Evolutionary conservation across 441 rosid genomes (phyloP), one percentile per base, ranked within the genome.

Genomic region (Brassica hybrid): DNA sequence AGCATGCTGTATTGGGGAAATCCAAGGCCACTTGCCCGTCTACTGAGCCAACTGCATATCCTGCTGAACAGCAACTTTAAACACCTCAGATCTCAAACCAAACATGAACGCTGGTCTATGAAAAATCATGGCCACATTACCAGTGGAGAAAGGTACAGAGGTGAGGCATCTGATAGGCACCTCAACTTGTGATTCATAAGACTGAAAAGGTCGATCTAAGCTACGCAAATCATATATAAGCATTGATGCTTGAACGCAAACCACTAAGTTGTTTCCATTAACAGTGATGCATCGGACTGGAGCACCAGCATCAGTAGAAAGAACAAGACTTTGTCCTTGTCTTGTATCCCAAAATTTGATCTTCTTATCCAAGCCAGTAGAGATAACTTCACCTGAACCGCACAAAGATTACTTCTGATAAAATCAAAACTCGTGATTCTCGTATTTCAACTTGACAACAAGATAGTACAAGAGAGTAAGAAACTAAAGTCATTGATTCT

Each of bases 1-100:
- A 83, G 86, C 74, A 65, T 7, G 91, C 73, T 70, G 85, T 68
- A 77, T 79, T 12, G 6, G 86, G 81, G 80, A 89, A 81, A 64
- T 89, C 91, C 72, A 93, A 75, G 6, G 90, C 89, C 48, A 93
- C 94, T 54, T 85, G 88, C 32, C 98, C 99, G 77, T 93, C 99
- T 65, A 90, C 84, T 60, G 90, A 93, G 72, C 99, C 99, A 84
- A 83, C 87, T 17, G 94, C 95, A 86, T 84, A 92, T 66, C 97
- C 99, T 95, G 87, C 82, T 80, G 54, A 64, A 11, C 45, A 83
- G 11, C 17, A 69, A 83, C 65, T 30, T 5, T 12, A 32, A 69
- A 57, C 63, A 79, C 14, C 11, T 80, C 41, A 68, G 52, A 58
- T 54, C 68, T 18, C 30, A 71, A 72, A 81, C 56, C 62, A 52